Percentiles rank a stretch among this genome's conserved stretches.
Conservation (phyloP, 2,329 filamentous ascomycete genomes). For the Atkinsonella hypoxylon region DNA sequence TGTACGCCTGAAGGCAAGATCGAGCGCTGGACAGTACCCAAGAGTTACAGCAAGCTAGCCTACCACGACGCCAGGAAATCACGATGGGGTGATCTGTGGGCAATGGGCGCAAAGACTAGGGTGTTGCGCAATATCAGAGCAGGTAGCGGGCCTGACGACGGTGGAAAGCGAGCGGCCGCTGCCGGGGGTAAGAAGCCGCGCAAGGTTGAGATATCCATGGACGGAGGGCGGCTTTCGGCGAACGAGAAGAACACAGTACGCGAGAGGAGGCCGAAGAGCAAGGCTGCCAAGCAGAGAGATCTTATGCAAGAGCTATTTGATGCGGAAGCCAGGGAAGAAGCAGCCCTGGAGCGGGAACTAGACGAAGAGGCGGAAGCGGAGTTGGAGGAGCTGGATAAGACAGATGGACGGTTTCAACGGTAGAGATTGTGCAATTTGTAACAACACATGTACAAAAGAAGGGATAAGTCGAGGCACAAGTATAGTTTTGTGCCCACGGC, state of each 20-base stretch:
- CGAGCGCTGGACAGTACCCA: constrained; percentile 88
- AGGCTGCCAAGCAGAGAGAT: constrained; percentile 25
- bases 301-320: constrained; percentile 28
- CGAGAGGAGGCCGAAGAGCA: constrained; percentile 29
- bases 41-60: constrained; percentile 65
- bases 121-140: constrained; percentile 48
- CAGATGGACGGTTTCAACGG: neutral
- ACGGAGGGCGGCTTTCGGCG: constrained; percentile 24
- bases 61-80: constrained; percentile 90
- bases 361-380: constrained; percentile 20
- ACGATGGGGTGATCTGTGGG: constrained; percentile 90
- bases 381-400: constrained; percentile 2
- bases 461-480: neutral
- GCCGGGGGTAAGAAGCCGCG: constrained; percentile 23
- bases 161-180: constrained; percentile 30
- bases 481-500: neutral
- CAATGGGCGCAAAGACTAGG: constrained; percentile 82
- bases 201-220: constrained; percentile 25
- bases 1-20: constrained; percentile 78
- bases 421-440: neutral
- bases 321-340: constrained; percentile 21
- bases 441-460: neutral
- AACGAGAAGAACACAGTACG: constrained; percentile 23
- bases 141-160: constrained; percentile 38
- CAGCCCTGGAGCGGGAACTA: constrained; percentile 19